phyloP scores from a whole-genome alignment of 2,329 filamentous ascomycete genomes.

The Mariannaea elegans region DNA sequence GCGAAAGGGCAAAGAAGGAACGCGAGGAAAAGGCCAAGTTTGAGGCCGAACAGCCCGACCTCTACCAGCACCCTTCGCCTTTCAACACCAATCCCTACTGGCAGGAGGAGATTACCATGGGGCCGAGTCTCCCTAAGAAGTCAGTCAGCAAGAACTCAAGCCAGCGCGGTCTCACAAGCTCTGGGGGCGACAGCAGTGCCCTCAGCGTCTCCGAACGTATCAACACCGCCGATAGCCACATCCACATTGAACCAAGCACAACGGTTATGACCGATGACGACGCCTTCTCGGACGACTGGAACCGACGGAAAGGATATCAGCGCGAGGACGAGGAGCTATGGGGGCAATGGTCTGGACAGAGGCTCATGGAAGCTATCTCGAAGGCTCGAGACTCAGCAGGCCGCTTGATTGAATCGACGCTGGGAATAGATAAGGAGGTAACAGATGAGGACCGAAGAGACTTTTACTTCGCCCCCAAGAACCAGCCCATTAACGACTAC shows the following conservation, averaged over 20 bases:
- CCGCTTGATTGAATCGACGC: slow-evolving; percentile 60
- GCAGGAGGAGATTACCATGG: slow-evolving; percentile 85
- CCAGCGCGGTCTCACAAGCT: slow-evolving; percentile 67
- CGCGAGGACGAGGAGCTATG: slow-evolving; percentile 89
- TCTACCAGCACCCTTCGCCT: slow-evolving; percentile 82
- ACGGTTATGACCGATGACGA: slow-evolving; percentile 50
- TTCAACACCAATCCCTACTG: slow-evolving; percentile 91
- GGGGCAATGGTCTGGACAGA: slow-evolving; percentile 70
- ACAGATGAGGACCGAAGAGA: slow-evolving; percentile 64
- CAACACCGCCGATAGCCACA: slow-evolving; percentile 49
- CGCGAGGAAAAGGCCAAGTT: slow-evolving; percentile 71
- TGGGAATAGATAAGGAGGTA: slow-evolving; percentile 61
- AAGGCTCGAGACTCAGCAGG: slow-evolving; percentile 67
- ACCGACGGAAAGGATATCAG: slow-evolving; percentile 77
- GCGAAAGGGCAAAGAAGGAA: slow-evolving; percentile 74
- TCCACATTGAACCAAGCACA: slow-evolving; percentile 42
- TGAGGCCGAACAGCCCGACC: slow-evolving; percentile 74
- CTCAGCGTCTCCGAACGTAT: slow-evolving; percentile 51
- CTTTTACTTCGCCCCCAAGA: slow-evolving; percentile 68
- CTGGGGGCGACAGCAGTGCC: slow-evolving; percentile 63
- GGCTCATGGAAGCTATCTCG: slow-evolving; percentile 65
- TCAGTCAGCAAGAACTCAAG: slow-evolving; percentile 65
- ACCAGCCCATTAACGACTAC: slow-evolving; percentile 84
- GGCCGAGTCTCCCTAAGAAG: slow-evolving; percentile 76
- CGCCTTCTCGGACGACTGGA: slow-evolving; percentile 66